These are phyloP conservation scores for Pleomassaria siparia DNA, from an alignment of 2,329 filamentous ascomycete species.

Conservation along the genomic window DNA sequence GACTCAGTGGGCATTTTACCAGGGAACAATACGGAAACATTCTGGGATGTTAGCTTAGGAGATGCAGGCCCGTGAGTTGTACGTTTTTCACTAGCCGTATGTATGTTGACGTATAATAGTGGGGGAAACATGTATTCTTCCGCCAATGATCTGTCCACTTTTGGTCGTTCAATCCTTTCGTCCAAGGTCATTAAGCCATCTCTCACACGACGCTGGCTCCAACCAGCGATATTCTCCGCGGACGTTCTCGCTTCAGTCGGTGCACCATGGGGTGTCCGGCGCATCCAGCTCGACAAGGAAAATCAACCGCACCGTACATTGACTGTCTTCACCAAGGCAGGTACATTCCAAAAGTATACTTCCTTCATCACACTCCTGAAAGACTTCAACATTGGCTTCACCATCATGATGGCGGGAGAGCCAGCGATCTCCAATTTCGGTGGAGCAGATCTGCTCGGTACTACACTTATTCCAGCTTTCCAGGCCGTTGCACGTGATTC, in stretches of 20 bases:
- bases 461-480: constrained; percentile 15
- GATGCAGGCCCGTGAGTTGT: constrained; percentile 24
- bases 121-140: constrained; percentile 30
- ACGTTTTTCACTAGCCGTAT: background rate
- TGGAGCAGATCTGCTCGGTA: constrained; percentile 14
- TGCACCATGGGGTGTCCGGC: constrained; percentile 26
- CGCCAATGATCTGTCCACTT: constrained; percentile 17
- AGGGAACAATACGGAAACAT: constrained; percentile 19
- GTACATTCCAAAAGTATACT: constrained; percentile 15
- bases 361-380: constrained; percentile 14
- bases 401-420: constrained; percentile 17
- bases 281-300: constrained; percentile 17
- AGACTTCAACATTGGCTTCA: constrained; percentile 19
- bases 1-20: constrained; percentile 41
- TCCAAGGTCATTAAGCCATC: constrained; percentile 19
- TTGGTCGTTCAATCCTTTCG: constrained; percentile 23
- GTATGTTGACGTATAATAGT: constrained; percentile 13
- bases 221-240: constrained; percentile 21
- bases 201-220: constrained; percentile 25
- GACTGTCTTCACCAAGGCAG: constrained; percentile 17
- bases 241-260: constrained; percentile 17
- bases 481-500: constrained; percentile 17
- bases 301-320: constrained; percentile 14
- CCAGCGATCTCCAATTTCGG: constrained; percentile 13
- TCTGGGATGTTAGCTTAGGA: constrained; percentile 23